Base-by-base conservation (phyloP, 306 rosid species). In the Parietaria judaica region DNA sequence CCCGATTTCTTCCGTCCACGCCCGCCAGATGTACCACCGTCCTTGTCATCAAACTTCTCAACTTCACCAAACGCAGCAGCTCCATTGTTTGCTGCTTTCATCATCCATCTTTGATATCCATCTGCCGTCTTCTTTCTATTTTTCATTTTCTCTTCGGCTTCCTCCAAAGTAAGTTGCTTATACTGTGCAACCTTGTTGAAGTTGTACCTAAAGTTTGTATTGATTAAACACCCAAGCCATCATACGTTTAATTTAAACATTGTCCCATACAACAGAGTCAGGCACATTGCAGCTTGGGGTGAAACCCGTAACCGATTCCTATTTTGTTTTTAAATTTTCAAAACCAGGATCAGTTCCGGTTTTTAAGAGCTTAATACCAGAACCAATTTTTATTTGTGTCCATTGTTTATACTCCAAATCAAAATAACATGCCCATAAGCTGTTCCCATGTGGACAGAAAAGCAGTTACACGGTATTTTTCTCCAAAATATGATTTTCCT, bases 51-150 rank as follows among this genome's bases (percentile, higher is more conserved):
- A 60, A 71, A 36, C 77, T 39, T 84, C 58, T 81, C 95, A 41
- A 74, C 87, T 72, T 84, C 95, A 66, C 98, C 96, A 72, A 86
- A 86, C 54, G 82, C 89, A 66, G 95, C 94, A 68, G 95, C 70
- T 36, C 96, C 98, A 57, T 87, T 82, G 46, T 70, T 83, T 74
- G 96, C 98, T 58, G 87, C 89, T 80, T 92, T 92, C 98, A 92
- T 92, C 96, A 92, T 92, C 99, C 99, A 92, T 67, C 96, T 84
- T 77, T 92, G 84, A 79, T 92, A 92, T 52, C 99, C 99, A 80
- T 92, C 99, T 49, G 96, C 96, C 56, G 96, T 92, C 75, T 88
- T 92, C 81, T 86, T 92, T 74, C 95, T 75, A 71, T 86, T 92
- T 69, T 72, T 86, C 92, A 92, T 92, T 70, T 92, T 92, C 83